Evolutionary conservation across 2,329 filamentous ascomycete species (phyloP), one percentile per base, ranked within the genome.

Genomic region (Uncinocarpus reesii): DNA sequence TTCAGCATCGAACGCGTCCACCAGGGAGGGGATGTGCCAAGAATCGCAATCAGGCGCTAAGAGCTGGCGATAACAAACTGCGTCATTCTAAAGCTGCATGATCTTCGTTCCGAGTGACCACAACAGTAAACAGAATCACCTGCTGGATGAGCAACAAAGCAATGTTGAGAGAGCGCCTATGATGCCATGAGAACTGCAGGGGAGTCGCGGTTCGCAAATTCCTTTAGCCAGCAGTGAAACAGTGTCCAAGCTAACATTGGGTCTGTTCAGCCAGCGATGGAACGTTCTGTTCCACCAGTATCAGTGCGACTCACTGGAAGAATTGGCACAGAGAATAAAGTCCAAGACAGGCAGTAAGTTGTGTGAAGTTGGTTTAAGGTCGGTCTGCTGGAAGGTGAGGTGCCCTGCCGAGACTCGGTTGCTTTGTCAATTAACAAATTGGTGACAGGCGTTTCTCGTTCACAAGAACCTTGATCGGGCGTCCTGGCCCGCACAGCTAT

Each of bases 311-410:
- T 69, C 72, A 47, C 77, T 73, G 58, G 68, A 84, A 51, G 75
- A 80, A 52, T 70, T 88, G 48, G 80, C 77, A 65, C 72, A 72
- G 54, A 78, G 79, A n/a, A 74, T 86, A 45, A 78, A 75, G 62
- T 68, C 75, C 54, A 75, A 80, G 57, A 76, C 66, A 50, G 62
- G 76, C 15, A 64, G 75, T 13, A 65, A 76, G 58, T 79, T 82
- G 42, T 87, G 83, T 62, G 69, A 80, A 46, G 72, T 80, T 40
- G 87, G 86, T 11, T 78, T 88, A 55, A 80, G 89, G 48, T 95
- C 90, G 2, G 76, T 93, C 31, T 94, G 84, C 66, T 96, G 90
- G 90, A 95, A 95, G 79, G 85, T 83, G 61, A 58, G 57, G 47
- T 41, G n/a, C 3, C 23, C 31, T 24, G 52, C 44, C 35, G 24